phyloP scores from a whole-genome alignment of 2,329 filamentous ascomycete genomes.

The Dactylellina leptospora region DNA sequence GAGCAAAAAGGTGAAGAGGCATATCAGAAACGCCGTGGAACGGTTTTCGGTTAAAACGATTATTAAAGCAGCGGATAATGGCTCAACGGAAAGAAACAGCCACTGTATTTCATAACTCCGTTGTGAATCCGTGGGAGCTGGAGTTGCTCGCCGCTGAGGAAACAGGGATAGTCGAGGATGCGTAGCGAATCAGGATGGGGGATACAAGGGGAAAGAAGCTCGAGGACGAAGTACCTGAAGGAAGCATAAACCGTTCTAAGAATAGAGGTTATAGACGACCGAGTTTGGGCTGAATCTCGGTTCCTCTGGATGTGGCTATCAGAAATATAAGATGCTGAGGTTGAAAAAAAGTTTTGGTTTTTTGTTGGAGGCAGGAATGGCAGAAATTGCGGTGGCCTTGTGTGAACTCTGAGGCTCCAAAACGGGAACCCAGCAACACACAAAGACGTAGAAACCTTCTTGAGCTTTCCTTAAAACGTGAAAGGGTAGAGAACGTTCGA shows the following conservation, averaged over 20 bases:
- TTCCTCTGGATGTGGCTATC: too few species aligned
- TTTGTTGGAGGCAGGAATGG: too few species aligned
- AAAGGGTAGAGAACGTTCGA: too few species aligned
- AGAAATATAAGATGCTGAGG: too few species aligned
- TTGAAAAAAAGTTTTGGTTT: too few species aligned
- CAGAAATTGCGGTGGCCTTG: too few species aligned
- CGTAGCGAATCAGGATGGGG: constrained; percentile 24
- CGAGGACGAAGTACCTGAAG: constrained; percentile 21
- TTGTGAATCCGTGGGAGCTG: not conserved
- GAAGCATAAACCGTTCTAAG: constrained; percentile 22
- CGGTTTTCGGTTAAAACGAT: constrained; percentile 4
- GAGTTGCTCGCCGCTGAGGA: not conserved
- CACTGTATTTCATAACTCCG: not conserved
- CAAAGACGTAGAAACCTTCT: too few species aligned
- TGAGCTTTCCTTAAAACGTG: too few species aligned
- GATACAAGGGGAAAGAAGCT: constrained; percentile 8
- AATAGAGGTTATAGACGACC: constrained; percentile 36
- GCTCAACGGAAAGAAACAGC: not conserved
- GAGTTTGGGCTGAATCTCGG: too few species aligned
- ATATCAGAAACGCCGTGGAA: too few species aligned
- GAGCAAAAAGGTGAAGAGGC: too few species aligned
- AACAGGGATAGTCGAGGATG: constrained; percentile 17
- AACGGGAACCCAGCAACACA: too few species aligned
- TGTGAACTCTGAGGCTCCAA: not conserved
- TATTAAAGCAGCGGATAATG: constrained; percentile 13